Base-by-base conservation (phyloP, 2,329 filamentous ascomycete species). In the Metarhizium anisopliae region DNA sequence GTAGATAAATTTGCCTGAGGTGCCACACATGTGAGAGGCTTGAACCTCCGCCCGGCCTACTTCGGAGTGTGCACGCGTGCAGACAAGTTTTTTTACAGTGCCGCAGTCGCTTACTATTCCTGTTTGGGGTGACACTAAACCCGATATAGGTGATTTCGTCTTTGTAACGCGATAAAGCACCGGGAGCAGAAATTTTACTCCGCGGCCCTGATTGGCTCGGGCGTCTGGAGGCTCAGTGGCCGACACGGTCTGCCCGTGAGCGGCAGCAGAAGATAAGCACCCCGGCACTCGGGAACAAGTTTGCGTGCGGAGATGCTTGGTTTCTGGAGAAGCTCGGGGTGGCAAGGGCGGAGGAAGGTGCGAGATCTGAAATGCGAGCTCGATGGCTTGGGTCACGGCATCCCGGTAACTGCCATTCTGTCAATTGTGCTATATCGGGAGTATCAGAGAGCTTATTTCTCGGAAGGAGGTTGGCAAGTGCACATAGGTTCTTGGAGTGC, bases 161-260 rank as follows among this genome's bases (percentile, higher is more conserved):
- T 35, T 52, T 36, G 47, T 30, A 25, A 40, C 54, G 55, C 58
- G 58, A 60, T 58, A 60, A 60, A 59, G 42, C 53, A 54, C 55
- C 58, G 58, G 58, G 52, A 56, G n/a, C 47, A 43, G 58, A 52
- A 29, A 49, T 47, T 20, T 10, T 35, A 38, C 32, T 20, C 13
- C 20, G 29, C 32, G n/a, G n/a, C 29, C 18, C 10, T 57, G 50
- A 59, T 60, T 60, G 58, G 57, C 51, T 40, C 32, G 32, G 38
- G 6, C 13, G 18, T 30, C 50, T n/a, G 51, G 32, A 20, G 14
- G 11, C 20, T 16, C 32, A 7, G 47, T n/a, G 16, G 16, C 32
- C 32, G 38, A 38, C 32, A 45, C 32, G 45, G 45, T 20, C 32
- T 55, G 45, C 20, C 47, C 36, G 52, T 43, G 40, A 40, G 49